Percentiles rank a stretch among this genome's conserved stretches.
phyloP scores from a whole-genome alignment of 2,329 filamentous ascomycete species.

The Knoxdaviesia proteae region DNA sequence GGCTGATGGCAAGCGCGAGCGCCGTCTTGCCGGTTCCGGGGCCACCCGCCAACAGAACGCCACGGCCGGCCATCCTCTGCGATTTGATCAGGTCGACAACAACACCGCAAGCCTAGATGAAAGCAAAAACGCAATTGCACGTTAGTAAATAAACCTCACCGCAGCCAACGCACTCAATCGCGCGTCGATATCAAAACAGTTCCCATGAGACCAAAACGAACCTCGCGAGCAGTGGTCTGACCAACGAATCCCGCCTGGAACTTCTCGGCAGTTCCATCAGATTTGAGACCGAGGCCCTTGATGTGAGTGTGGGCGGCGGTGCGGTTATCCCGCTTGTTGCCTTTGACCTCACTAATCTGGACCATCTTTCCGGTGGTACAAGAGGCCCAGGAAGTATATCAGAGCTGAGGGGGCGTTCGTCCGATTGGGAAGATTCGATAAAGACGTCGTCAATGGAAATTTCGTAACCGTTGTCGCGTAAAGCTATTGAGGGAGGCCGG shows the following conservation, averaged over 20 bases:
- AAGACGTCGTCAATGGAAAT: too few species aligned
- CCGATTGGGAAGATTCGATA: too few species aligned
- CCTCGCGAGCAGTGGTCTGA: slow-evolving; percentile 72
- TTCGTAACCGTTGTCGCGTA: too few species aligned
- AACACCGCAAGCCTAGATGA: slow-evolving; percentile 69
- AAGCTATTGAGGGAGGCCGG: too few species aligned
- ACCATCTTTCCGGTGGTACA: slow-evolving; percentile 33
- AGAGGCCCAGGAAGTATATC: too few species aligned
- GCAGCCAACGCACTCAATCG: not conserved
- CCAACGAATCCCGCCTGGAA: slow-evolving; percentile 74
- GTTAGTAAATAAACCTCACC: not conserved
- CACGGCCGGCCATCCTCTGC: slow-evolving; percentile 94
- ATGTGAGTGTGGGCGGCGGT: slow-evolving; percentile 97
- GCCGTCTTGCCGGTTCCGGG: slow-evolving; percentile 96
- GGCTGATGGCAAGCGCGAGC: slow-evolving; percentile 81
- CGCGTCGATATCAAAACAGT: not conserved
- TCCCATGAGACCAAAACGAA: slow-evolving; percentile 16
- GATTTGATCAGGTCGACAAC: slow-evolving; percentile 89
- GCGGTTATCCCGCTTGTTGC: slow-evolving; percentile 82
- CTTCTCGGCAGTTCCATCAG: slow-evolving; percentile 69
- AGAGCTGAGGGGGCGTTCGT: too few species aligned
- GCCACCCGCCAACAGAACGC: slow-evolving; percentile 80
- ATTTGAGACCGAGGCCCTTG: slow-evolving; percentile 72
- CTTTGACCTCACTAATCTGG: slow-evolving; percentile 85
- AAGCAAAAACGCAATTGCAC: not conserved